Conservation (phyloP, 139 green algal genomes). For the Tetradesmus obliquus region DNA sequence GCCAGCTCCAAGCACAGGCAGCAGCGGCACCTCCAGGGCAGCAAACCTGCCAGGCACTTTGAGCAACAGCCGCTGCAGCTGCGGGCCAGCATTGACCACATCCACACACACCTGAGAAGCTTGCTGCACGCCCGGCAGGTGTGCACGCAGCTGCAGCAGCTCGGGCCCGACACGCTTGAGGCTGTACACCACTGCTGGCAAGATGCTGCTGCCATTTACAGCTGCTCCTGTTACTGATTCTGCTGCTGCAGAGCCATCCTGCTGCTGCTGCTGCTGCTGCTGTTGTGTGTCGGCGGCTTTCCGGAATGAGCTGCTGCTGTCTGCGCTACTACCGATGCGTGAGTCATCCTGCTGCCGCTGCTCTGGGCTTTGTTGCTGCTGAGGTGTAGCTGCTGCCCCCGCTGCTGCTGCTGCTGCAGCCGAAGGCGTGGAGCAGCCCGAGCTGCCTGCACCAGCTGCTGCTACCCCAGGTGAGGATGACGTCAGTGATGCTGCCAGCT, state of each 20-base stretch:
- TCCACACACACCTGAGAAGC: conserved; percentile 23
- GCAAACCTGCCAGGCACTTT: conserved; percentile 24
- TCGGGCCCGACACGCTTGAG: neutral
- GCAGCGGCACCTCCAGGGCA: neutral
- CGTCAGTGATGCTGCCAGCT: neutral
- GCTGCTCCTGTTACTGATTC: neutral
- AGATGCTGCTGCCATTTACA: neutral
- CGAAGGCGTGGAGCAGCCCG: neutral
- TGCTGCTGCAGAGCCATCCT: neutral
- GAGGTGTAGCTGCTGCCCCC: neutral
- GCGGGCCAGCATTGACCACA: neutral
- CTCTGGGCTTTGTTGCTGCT: neutral
- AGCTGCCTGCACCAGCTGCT: neutral
- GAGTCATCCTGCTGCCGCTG: neutral
- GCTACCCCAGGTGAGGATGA: neutral
- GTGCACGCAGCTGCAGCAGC: conserved; percentile 1
- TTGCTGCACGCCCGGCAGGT: conserved; percentile 14
- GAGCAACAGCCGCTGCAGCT: conserved; percentile 32
- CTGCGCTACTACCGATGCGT: neutral
- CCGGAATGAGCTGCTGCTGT: neutral
- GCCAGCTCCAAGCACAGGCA: neutral
- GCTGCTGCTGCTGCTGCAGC: neutral
- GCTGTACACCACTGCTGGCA: neutral
- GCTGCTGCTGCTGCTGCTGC: conserved; percentile 26
- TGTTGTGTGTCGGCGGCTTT: neutral